These are phyloP conservation scores for Colletotrichum magnum DNA, from an alignment of 2,329 filamentous ascomycete genomes.

Conservation along the genomic window DNA sequence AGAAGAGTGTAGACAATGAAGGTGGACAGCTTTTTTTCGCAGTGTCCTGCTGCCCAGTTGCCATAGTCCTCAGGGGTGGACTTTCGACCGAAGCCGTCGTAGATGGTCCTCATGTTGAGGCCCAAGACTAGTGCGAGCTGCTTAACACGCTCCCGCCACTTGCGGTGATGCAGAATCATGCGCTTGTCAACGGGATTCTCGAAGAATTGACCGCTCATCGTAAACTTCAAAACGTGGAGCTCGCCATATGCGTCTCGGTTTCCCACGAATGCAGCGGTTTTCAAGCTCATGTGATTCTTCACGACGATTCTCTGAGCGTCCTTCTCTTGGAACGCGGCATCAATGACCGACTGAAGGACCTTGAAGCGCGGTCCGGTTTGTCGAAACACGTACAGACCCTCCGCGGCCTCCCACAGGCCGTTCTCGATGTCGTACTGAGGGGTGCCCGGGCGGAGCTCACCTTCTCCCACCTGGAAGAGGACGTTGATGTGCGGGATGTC, in stretches of 20 bases:
- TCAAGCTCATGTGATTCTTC: background rate
- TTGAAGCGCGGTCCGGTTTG: background rate
- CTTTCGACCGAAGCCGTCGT: constrained; percentile 43
- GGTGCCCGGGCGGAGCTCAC: background rate
- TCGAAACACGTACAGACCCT: background rate
- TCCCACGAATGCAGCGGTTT: constrained; percentile 1
- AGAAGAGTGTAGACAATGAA: constrained; percentile 50
- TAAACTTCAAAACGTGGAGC: background rate
- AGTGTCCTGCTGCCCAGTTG: constrained; percentile 50
- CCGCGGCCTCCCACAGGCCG: background rate
- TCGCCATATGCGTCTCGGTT: fast-evolving
- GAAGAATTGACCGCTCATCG: background rate
- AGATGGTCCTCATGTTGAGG: constrained; percentile 48
- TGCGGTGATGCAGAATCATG: constrained; percentile 45
- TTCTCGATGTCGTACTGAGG: background rate
- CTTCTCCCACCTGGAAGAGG: background rate
- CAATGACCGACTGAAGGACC: background rate
- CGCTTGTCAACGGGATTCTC: no score
- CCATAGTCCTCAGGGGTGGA: constrained; percentile 11
- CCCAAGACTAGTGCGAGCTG: constrained; percentile 48
- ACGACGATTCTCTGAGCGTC: no score
- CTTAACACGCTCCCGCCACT: constrained; percentile 51
- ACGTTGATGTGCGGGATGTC: constrained; percentile 1
- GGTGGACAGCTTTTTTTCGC: constrained; percentile 57
- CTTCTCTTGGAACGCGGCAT: background rate